Percentiles rank a stretch among this genome's conserved stretches.
These are phyloP conservation scores for Clitocybe nebularis DNA, from an alignment of 1,284 basidiomycete species.

Conservation along the genomic window DNA sequence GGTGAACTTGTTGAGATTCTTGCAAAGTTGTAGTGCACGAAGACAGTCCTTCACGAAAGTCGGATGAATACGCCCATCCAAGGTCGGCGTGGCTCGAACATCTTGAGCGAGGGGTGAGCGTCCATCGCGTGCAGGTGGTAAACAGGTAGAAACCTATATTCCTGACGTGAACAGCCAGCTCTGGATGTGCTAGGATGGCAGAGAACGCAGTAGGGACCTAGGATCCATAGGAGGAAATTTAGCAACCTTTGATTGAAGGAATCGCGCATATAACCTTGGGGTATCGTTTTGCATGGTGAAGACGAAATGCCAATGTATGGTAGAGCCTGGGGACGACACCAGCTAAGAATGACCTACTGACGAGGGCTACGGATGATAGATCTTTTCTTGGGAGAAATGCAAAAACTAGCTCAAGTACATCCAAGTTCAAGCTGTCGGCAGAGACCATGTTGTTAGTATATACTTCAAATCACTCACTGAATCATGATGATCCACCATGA, in stretches of 20 bases:
- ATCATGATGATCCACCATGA: no score
- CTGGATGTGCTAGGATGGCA: conserved; percentile 45
- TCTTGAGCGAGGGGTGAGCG: conserved; percentile 32
- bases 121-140: background rate
- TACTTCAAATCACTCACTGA: no score
- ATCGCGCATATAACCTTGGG: conserved; percentile 33
- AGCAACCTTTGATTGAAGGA: background rate
- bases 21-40: conserved; percentile 42
- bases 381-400: conserved; percentile 47
- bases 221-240: background rate
- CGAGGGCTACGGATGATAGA: conserved; percentile 54
- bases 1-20: conserved; percentile 52
- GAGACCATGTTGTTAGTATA: conserved; percentile 43
- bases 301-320: conserved; percentile 47
- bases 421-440: conserved; percentile 63
- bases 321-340: conserved; percentile 62
- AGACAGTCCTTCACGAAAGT: conserved; percentile 50
- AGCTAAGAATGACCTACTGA: conserved; percentile 58
- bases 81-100: conserved; percentile 39
- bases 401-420: conserved; percentile 66
- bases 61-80: conserved; percentile 35
- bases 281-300: conserved; percentile 53
- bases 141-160: conserved; percentile 45
- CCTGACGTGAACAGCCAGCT: conserved; percentile 54
- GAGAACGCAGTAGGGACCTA: conserved; percentile 58